Evolutionary conservation across 805 yeast species (phyloP).

Genomic region (Starmerella tilneyi): DNA sequence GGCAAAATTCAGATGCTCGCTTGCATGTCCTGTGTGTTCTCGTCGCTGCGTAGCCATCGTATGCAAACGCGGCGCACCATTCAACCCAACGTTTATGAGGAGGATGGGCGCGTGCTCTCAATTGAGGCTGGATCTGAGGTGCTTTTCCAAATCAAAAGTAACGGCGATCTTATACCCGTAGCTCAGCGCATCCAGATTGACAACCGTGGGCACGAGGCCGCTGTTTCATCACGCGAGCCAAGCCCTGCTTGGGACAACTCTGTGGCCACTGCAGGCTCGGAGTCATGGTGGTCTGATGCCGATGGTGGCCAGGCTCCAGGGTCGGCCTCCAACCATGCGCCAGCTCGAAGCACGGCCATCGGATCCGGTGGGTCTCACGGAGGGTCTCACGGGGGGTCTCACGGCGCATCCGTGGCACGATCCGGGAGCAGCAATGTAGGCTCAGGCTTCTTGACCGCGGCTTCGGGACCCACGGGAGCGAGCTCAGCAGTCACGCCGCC

Average conservation of each 20-base stretch:
- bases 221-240: background rate
- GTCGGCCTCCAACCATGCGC: too few species aligned
- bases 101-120: background rate
- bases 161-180: background rate
- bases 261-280: background rate
- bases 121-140: background rate
- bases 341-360: background rate
- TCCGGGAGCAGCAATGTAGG: background rate
- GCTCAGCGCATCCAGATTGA: background rate
- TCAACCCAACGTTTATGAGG: constrained; percentile 1
- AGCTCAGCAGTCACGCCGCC: background rate
- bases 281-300: constrained; percentile 1
- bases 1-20: constrained; percentile 84
- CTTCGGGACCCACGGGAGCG: too few species aligned
- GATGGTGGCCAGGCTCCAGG: too few species aligned
- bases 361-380: background rate
- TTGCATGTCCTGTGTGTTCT: constrained; percentile 18
- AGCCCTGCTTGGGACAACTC: constrained; percentile 1
- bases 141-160: background rate
- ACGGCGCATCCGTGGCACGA: too few species aligned
- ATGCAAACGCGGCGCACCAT: background rate
- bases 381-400: too few species aligned
- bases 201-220: background rate
- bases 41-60: constrained; percentile 9
- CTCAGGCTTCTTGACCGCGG: background rate